Evolutionary conservation across 2,329 filamentous ascomycete species (phyloP).

Genomic region (Hypoxylon sp.): DNA sequence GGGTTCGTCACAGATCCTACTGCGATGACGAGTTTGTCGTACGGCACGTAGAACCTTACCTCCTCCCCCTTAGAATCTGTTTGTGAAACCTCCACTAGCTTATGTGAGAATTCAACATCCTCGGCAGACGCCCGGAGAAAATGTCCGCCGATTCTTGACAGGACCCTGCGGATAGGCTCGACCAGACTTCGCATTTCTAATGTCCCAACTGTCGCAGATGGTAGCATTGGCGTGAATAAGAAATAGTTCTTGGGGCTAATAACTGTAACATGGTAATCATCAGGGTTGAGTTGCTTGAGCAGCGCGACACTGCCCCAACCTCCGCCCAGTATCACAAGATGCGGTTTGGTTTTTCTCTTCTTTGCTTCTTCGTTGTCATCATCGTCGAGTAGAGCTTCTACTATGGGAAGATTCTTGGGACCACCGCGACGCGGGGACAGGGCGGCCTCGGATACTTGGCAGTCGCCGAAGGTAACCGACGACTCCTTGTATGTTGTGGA

Average conservation of each 20-base stretch:
- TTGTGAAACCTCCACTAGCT: constrained; percentile 87
- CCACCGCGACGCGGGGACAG: constrained; percentile 83
- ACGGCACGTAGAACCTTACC: constrained; percentile 89
- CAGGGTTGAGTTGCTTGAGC: constrained; percentile 86
- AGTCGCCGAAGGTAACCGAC: constrained; percentile 67
- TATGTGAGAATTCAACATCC: constrained; percentile 89
- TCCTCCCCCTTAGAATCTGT: constrained; percentile 74
- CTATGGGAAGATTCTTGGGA: constrained; percentile 93
- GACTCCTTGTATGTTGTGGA: constrained; percentile 86
- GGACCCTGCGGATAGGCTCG: constrained; percentile 88
- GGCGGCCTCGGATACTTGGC: constrained; percentile 85
- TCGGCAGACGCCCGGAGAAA: constrained; percentile 89
- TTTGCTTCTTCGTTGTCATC: constrained; percentile 78
- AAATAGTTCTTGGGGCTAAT: constrained; percentile 97
- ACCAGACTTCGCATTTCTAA: constrained; percentile 90
- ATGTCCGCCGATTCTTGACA: constrained; percentile 81
- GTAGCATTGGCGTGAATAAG: constrained; percentile 97
- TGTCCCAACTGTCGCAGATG: constrained; percentile 95
- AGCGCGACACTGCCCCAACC: constrained; percentile 95
- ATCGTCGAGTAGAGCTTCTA: constrained; percentile 87
- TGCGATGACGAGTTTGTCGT: constrained; percentile 93
- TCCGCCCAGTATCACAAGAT: constrained; percentile 89
- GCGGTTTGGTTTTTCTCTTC: constrained; percentile 84
- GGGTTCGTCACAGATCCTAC: constrained; percentile 94
- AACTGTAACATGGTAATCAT: constrained; percentile 95